phyloP scores from a whole-genome alignment of 345 rosid genomes.

The Arabis alpina region DNA sequence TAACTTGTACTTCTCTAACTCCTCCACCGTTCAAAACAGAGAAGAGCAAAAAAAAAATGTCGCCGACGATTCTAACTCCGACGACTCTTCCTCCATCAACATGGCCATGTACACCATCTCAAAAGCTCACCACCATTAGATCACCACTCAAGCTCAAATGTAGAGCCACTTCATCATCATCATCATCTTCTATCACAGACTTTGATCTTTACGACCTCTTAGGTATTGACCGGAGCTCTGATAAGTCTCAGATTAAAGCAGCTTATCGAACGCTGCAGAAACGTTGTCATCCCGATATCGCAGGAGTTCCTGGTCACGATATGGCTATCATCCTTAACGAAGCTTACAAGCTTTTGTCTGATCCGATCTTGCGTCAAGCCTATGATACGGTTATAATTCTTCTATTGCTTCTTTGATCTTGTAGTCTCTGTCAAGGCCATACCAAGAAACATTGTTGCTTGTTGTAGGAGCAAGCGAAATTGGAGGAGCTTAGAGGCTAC shows the following conservation, averaged over 20 bases:
- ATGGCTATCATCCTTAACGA: conserved; percentile 91
- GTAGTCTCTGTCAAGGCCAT: not conserved
- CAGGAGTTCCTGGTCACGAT: conserved; percentile 79
- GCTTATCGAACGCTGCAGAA: conserved; percentile 82
- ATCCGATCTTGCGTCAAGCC: conserved; percentile 66
- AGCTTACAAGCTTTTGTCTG: conserved; percentile 71
- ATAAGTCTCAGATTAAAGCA: conserved; percentile 65
- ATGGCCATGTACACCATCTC: conserved; percentile 36
- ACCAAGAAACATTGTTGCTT: not conserved
- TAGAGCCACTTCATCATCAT: conserved; percentile 48
- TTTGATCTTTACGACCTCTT: conserved; percentile 88
- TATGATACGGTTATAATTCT: conserved; percentile 66
- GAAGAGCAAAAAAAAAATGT: conserved; percentile 3
- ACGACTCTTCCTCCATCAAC: conserved; percentile 36
- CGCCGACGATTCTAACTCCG: conserved; percentile 37
- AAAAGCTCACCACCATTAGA: conserved; percentile 28
- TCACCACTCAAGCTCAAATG: conserved; percentile 41
- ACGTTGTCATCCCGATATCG: conserved; percentile 86
- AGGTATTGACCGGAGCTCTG: conserved; percentile 64
- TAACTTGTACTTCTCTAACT: not conserved
- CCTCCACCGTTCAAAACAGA: conserved; percentile 32
- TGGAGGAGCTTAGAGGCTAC: conserved; percentile 70
- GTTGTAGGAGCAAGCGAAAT: conserved; percentile 72
- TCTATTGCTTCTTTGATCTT: conserved; percentile 5
- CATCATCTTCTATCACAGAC: conserved; percentile 51